Percentiles rank a stretch among this genome's conserved stretches.
Evolutionary conservation across 306 rosid species (phyloP).

Genomic region (Malus orientalis): DNA sequence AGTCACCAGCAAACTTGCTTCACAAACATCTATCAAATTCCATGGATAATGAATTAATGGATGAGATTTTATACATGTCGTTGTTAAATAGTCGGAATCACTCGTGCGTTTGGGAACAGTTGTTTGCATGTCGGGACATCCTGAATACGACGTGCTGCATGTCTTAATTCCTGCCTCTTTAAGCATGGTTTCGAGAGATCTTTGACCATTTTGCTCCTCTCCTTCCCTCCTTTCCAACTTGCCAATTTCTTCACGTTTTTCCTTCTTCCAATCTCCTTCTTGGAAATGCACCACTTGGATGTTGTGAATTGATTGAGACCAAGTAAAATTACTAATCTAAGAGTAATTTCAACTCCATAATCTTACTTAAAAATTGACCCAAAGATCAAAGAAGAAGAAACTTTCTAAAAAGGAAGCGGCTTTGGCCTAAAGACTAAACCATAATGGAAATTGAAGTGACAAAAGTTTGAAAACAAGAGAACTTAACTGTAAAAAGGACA

Average conservation of each 20-base stretch:
- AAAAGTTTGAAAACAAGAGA: no score
- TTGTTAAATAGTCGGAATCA: conserved; percentile 26
- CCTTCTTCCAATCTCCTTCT: not conserved
- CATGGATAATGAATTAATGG: not conserved
- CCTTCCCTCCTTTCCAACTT: not conserved
- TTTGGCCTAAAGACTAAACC: not conserved
- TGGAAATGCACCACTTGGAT: not conserved
- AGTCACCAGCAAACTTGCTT: not conserved
- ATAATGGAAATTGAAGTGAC: not conserved
- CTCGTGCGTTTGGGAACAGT: conserved; percentile 23
- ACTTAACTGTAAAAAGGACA: no score
- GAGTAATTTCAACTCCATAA: not conserved
- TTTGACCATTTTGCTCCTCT: conserved; percentile 11
- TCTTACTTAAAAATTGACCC: not conserved
- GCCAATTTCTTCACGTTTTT: conserved; percentile 5
- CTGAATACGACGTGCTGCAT: conserved; percentile 11
- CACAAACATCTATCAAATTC: not conserved
- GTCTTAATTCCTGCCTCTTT: not conserved
- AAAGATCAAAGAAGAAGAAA: not conserved
- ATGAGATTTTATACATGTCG: not conserved
- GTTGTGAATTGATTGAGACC: not conserved
- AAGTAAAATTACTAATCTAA: not conserved
- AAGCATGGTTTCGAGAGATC: not conserved
- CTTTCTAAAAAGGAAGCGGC: not conserved
- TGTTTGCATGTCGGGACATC: not conserved